Evolutionary conservation across 352 stramenopile species (phyloP).

Genomic region (Globisporangium uncinulatum): DNA sequence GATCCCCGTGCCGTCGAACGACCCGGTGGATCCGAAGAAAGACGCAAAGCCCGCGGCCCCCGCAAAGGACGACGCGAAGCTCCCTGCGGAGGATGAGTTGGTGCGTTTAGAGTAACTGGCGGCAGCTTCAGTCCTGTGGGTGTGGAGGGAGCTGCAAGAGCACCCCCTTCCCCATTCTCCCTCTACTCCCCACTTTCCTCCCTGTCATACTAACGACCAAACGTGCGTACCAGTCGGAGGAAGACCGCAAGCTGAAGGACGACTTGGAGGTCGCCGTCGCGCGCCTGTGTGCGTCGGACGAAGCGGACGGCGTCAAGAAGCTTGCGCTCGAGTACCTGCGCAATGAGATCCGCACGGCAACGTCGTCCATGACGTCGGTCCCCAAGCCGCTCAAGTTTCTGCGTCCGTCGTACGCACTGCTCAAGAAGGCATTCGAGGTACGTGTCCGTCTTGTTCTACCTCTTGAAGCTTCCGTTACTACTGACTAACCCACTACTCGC

Average conservation of each 20-base stretch:
- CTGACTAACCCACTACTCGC: too few relatives aligned
- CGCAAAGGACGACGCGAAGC: conserved; percentile 21
- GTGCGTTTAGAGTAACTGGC: conserved; percentile 25
- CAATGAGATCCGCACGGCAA: conserved; percentile 95
- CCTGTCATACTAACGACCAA: too few relatives aligned
- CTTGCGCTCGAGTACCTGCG: conserved; percentile 95
- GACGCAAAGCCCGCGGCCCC: conserved; percentile 14
- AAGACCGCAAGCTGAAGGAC: conserved; percentile 92
- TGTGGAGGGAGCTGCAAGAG: not conserved
- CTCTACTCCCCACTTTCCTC: too few relatives aligned
- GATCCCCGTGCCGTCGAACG: conserved; percentile 52
- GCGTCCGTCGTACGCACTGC: conserved; percentile 90
- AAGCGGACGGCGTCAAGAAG: conserved; percentile 67
- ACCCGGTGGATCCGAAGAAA: conserved; percentile 49
- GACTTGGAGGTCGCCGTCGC: conserved; percentile 88
- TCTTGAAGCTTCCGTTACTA: too few relatives aligned
- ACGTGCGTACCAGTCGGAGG: conserved; percentile 54
- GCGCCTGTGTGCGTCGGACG: conserved; percentile 58
- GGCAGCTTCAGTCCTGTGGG: not conserved
- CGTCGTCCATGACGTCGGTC: conserved; percentile 98
- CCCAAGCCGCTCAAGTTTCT: conserved; percentile 99
- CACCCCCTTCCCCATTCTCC: too few relatives aligned
- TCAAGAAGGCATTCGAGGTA: conserved; percentile 86
- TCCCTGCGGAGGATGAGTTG: conserved; percentile 51
- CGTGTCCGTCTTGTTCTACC: not conserved